Evolutionary conservation across 2,329 filamentous ascomycete genomes (phyloP), one percentile per base, ranked within the genome.

Genomic region (Leptographium wingfieldii): DNA sequence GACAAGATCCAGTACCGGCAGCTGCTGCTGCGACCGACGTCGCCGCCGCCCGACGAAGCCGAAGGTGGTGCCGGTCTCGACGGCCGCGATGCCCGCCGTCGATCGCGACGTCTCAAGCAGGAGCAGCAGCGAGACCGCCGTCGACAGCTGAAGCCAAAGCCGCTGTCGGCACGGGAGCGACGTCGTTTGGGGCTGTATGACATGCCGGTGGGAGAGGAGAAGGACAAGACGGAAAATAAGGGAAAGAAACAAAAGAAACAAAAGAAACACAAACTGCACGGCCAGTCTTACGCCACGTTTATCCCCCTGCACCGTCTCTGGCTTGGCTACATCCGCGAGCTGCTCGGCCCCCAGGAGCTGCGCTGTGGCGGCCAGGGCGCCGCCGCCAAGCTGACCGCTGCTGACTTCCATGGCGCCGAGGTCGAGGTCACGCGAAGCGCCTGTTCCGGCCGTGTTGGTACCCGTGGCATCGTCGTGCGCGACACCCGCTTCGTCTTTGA

Each of bases 401-500:
- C 92, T 1, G 94, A 99, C 73, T 92, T 91, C 67, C 92, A 97
- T 70, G 94, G 94, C 1, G 92, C 92, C 19, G 76, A 84, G 66
- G 71, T 96, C 25, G 84, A 91, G 73, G 90, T 97, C 27, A 87
- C 92, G 59, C 76, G 92, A 66, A 94, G 91, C 71, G 75, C 82
- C 35, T 96, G 92, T 70, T 82, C 87, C 19, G 85, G 88, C 59
- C 79, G 92, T 19, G 92, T 99, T 0, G 92, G 94, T 0, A 73
- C 92, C 59, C 82, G 78, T 67, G 94, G 94, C 19, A 92, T 97
- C 66, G 88, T 97, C 62, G 84, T 96, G 49, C 85, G 89, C 70
- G 94, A 99, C 74, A 86, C 88, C 57, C 90, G 87, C 70, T 92
- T 88, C 68, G 86, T 87, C 1, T 89, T 97, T 72, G 88, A 95